These are phyloP conservation scores for Verbascum thapsus DNA, from an alignment of 257 asterid species.

Conservation along the genomic window DNA sequence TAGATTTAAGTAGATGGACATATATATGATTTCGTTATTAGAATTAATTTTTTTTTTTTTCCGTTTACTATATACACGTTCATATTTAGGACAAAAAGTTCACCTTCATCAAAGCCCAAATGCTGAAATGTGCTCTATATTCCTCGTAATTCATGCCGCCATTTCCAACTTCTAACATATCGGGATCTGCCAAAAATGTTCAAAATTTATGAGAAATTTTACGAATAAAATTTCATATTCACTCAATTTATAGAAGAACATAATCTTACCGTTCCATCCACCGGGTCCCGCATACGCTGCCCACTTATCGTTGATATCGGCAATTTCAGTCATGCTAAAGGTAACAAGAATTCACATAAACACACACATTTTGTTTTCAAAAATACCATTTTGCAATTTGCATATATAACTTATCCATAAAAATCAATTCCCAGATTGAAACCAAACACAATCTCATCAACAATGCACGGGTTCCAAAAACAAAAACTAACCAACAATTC, in stretches of 20 bases:
- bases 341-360: no score
- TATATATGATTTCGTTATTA: background rate
- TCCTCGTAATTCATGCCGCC: constrained; percentile 90
- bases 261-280: constrained; percentile 90
- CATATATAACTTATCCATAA: no score
- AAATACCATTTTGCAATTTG: no score
- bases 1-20: background rate
- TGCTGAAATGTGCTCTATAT: constrained; percentile 92
- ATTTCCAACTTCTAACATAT: constrained; percentile 97
- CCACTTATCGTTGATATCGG: constrained; percentile 95
- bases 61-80: background rate
- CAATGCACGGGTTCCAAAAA: no score
- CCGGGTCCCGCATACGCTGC: constrained; percentile 99
- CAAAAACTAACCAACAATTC: no score
- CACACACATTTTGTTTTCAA: no score
- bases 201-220: constrained; percentile 5
- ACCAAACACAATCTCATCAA: no score
- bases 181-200: constrained; percentile 70
- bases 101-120: constrained; percentile 99
- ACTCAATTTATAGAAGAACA: constrained; percentile 20
- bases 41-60: no score
- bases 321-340: constrained; percentile 90
- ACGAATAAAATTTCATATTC: constrained; percentile 5
- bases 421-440: no score
- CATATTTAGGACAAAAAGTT: no score